A percentile compares a stretch with the other conserved stretches of the same genome.
phyloP scores from a whole-genome alignment of 768 basidiomycete genomes.

The Bullera alba region DNA sequence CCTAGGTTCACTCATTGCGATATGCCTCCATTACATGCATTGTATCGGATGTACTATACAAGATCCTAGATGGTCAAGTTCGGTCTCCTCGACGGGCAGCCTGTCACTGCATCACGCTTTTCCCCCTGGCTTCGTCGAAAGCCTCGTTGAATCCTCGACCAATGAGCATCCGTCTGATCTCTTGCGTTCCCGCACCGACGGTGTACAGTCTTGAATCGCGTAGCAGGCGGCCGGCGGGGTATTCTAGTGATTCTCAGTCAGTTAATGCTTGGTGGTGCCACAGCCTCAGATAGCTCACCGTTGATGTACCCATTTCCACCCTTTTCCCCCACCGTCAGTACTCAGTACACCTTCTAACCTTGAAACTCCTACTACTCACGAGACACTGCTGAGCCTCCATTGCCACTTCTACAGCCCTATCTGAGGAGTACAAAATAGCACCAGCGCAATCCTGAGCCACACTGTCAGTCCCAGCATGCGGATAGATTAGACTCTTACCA shows the following conservation, averaged over 20 bases:
- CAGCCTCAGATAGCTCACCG: slow-evolving; percentile 51
- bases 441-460: slow-evolving; percentile 78
- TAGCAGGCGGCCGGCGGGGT: slow-evolving; percentile 77
- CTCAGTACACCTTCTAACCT: neutral
- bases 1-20: too few species aligned
- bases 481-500: too few species aligned
- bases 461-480: neutral
- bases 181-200: slow-evolving; percentile 95
- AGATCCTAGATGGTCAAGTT: slow-evolving; percentile 66
- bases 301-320: slow-evolving; percentile 94
- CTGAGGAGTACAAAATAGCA: slow-evolving; percentile 86
- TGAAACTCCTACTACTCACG: slow-evolving; percentile 39
- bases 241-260: slow-evolving; percentile 66
- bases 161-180: slow-evolving; percentile 88
- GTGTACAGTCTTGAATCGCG: slow-evolving; percentile 83
- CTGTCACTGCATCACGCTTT: slow-evolving; percentile 21
- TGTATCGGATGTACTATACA: neutral
- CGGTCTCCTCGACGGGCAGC: slow-evolving; percentile 75
- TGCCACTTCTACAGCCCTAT: slow-evolving; percentile 83
- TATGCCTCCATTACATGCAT: too few species aligned
- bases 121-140: slow-evolving; percentile 27
- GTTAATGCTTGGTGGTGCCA: neutral
- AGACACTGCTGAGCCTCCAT: slow-evolving; percentile 88
- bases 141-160: slow-evolving; percentile 79
- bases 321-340: too few species aligned